Conservation (phyloP, 768 basidiomycete species). For the Tulasnella calospora region DNA sequence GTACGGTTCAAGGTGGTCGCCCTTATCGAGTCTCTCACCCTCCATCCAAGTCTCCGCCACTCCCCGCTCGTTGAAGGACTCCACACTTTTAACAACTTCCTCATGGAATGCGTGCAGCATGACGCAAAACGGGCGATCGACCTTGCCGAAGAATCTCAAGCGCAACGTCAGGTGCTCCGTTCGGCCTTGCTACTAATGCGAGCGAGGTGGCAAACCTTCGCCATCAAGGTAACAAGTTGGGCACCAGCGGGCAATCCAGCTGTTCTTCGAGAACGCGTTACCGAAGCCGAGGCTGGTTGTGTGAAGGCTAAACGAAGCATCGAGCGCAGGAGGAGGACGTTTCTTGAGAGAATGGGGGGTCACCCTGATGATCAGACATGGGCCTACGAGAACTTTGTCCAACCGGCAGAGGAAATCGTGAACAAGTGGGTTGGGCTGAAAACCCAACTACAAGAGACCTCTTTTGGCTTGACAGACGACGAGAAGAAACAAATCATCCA, state of each 20-base stretch:
- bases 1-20: slow-evolving; percentile 49
- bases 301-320: background rate
- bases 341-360: slow-evolving; percentile 28
- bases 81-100: slow-evolving; percentile 42
- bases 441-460: slow-evolving; percentile 45
- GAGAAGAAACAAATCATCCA: slow-evolving; percentile 51
- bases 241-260: slow-evolving; percentile 25
- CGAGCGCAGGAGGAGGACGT: slow-evolving; percentile 27
- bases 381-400: slow-evolving; percentile 45
- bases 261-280: background rate
- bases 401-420: slow-evolving; percentile 40
- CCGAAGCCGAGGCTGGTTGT: background rate
- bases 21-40: slow-evolving; percentile 41
- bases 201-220: slow-evolving; percentile 47
- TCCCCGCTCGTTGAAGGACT: slow-evolving; percentile 4
- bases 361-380: slow-evolving; percentile 36
- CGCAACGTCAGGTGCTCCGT: slow-evolving; percentile 50
- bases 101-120: slow-evolving; percentile 44
- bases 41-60: background rate
- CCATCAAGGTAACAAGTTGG: slow-evolving; percentile 29
- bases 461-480: slow-evolving; percentile 49
- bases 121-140: slow-evolving; percentile 48
- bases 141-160: slow-evolving; percentile 48
- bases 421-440: slow-evolving; percentile 48
- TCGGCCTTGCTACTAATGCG: slow-evolving; percentile 46